These are phyloP conservation scores for Ceratocystis variospora DNA, from an alignment of 2,329 filamentous ascomycete species.

Conservation along the genomic window DNA sequence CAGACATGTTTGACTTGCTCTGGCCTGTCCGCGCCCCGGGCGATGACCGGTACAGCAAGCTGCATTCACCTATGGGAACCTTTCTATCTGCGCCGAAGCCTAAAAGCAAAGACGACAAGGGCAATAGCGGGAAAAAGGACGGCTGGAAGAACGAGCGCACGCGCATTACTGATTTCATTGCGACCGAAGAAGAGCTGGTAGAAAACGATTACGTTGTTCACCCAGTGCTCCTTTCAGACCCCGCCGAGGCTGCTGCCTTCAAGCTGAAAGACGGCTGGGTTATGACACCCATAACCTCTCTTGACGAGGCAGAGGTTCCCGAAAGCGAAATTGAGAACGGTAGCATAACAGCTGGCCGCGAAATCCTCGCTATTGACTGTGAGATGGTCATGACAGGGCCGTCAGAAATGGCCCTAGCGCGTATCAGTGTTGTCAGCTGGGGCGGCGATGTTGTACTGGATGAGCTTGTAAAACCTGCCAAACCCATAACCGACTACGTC, in stretches of 20 bases:
- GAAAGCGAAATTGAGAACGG: slow-evolving; percentile 62
- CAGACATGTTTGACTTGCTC: slow-evolving; percentile 70
- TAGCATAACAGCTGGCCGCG: slow-evolving; percentile 68
- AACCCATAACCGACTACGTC: slow-evolving; percentile 83
- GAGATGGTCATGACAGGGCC: slow-evolving; percentile 91
- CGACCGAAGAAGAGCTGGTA: slow-evolving; percentile 55
- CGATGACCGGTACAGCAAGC: slow-evolving; percentile 63
- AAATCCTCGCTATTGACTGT: slow-evolving; percentile 75
- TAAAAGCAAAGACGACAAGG: slow-evolving; percentile 43
- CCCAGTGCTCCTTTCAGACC: slow-evolving; percentile 54
- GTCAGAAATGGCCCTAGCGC: slow-evolving; percentile 67
- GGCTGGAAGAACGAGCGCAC: slow-evolving; percentile 63
- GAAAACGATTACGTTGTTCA: slow-evolving; percentile 79
- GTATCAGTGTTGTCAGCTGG: slow-evolving; percentile 80
- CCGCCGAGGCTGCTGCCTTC: slow-evolving; percentile 36
- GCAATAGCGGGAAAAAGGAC: slow-evolving; percentile 41
- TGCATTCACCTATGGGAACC: slow-evolving; percentile 76
- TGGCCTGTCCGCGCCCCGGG: slow-evolving; percentile 85
- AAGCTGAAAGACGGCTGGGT: slow-evolving; percentile 56
- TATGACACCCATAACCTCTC: slow-evolving; percentile 53
- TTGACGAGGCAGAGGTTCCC: slow-evolving; percentile 54
- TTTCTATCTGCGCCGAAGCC: slow-evolving; percentile 60
- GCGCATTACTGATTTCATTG: slow-evolving; percentile 66
- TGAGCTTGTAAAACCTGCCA: slow-evolving; percentile 78
- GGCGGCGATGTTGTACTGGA: slow-evolving; percentile 70